A percentile compares a stretch with the other conserved stretches of the same genome.
phyloP scores from a whole-genome alignment of 331 rosid genomes.

The Ulmus americana region DNA sequence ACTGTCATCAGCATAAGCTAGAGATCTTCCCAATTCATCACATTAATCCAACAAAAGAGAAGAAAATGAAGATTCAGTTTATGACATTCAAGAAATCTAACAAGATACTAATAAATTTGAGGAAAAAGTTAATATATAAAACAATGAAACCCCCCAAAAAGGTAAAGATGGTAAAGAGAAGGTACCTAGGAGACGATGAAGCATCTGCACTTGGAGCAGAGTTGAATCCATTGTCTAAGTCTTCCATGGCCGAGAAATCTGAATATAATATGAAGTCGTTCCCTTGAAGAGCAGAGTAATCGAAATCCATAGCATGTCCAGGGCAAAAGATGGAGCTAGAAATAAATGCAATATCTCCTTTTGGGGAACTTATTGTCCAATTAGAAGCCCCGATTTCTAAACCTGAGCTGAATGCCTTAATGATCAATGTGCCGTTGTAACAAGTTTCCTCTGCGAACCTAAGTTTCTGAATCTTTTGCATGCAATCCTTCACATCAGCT shows the following conservation, averaged over 20 bases:
- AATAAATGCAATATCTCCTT: slow-evolving; percentile 60
- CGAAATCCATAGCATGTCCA: slow-evolving; percentile 65
- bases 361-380: slow-evolving; percentile 66
- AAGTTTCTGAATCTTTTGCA: slow-evolving; percentile 50
- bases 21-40: slow-evolving; percentile 32
- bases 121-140: slow-evolving; percentile 6
- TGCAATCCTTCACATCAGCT: slow-evolving; percentile 69
- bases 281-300: slow-evolving; percentile 52
- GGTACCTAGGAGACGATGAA: slow-evolving; percentile 37
- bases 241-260: slow-evolving; percentile 52
- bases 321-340: slow-evolving; percentile 71
- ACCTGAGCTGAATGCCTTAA: slow-evolving; percentile 85
- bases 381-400: slow-evolving; percentile 83
- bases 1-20: slow-evolving; percentile 34
- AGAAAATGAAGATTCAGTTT: slow-evolving; percentile 9
- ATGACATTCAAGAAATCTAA: slow-evolving; percentile 1
- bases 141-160: slow-evolving; percentile 5
- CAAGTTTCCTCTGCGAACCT: slow-evolving; percentile 68
- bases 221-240: slow-evolving; percentile 34
- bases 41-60: slow-evolving; percentile 11
- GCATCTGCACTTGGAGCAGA: slow-evolving; percentile 16
- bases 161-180: not conserved
- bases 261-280: slow-evolving; percentile 52
- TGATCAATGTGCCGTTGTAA: slow-evolving; percentile 65
- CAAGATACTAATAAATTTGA: not conserved